A percentile compares a stretch with the other conserved stretches of the same genome.
Conservation (phyloP, 2,329 filamentous ascomycete species). For the Sporothrix sp. region DNA sequence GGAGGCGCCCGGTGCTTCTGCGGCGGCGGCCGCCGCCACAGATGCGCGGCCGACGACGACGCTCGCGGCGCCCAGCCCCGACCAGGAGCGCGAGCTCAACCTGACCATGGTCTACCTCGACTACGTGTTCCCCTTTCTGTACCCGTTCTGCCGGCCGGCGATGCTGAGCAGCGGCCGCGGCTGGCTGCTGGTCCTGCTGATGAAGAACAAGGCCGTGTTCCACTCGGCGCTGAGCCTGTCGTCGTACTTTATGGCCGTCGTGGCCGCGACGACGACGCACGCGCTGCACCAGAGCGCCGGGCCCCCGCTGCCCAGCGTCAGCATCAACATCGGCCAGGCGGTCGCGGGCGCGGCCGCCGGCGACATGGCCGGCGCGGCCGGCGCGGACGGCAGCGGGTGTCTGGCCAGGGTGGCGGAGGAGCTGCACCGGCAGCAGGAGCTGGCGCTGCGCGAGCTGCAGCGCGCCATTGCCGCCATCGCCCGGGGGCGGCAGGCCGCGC, state of each 20-base stretch:
- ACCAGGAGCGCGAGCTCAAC: slow-evolving; percentile 21
- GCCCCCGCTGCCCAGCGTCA: neutral
- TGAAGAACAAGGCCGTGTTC: slow-evolving; percentile 47
- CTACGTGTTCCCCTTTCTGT: slow-evolving; percentile 51
- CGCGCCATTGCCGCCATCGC: slow-evolving; percentile 20
- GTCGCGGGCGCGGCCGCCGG: too few species aligned
- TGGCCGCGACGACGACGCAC: slow-evolving; percentile 25
- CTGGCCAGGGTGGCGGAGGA: slow-evolving; percentile 15
- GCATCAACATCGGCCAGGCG: neutral
- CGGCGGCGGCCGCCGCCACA: neutral
- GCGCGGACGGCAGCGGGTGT: slow-evolving; percentile 13
- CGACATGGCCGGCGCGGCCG: neutral
- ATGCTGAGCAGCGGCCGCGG: slow-evolving; percentile 47
- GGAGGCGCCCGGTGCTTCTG: neutral
- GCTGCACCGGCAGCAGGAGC: slow-evolving; percentile 24
- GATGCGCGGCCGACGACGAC: neutral
- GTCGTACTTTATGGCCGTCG: slow-evolving; percentile 46
- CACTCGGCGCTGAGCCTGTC: slow-evolving; percentile 47
- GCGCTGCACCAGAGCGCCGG: neutral
- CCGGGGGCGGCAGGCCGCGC: too few species aligned
- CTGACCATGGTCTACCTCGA: slow-evolving; percentile 49
- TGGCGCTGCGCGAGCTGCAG: slow-evolving; percentile 22
- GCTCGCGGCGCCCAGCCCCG: slow-evolving; percentile 7
- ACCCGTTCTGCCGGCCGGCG: slow-evolving; percentile 51
- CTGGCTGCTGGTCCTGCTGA: slow-evolving; percentile 49